Percentiles rank a stretch among this genome's conserved stretches.
These are phyloP conservation scores for Neodidymelliopsis sp. DNA, from an alignment of 2,329 filamentous ascomycete genomes.

Conservation along the genomic window DNA sequence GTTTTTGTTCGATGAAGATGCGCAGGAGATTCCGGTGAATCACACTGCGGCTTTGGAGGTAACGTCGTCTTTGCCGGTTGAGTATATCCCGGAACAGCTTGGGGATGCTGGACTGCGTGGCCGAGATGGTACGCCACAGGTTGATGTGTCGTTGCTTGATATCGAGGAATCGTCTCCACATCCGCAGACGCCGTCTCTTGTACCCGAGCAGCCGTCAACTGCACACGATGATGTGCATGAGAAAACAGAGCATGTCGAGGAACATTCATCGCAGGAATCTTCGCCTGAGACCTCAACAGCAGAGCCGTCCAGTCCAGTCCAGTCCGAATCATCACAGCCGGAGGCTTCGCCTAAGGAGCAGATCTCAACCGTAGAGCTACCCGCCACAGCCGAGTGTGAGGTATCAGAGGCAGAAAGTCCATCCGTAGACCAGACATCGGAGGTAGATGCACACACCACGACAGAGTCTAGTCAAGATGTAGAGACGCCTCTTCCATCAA, in stretches of 20 bases:
- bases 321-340: neutral
- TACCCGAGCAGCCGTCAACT: neutral
- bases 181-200: constrained; percentile 2
- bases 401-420: neutral
- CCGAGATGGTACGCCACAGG: neutral
- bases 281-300: too few relatives aligned
- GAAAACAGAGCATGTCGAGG: too few relatives aligned
- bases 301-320: too few relatives aligned
- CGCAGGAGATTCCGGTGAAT: constrained; percentile 9
- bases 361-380: neutral
- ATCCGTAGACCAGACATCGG: neutral
- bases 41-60: constrained; percentile 1
- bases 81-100: neutral
- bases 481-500: neutral
- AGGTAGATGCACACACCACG: neutral
- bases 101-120: neutral
- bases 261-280: too few relatives aligned
- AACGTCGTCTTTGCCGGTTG: neutral
- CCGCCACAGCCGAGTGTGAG: neutral
- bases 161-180: neutral
- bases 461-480: neutral
- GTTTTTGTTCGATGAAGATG: constrained; percentile 28
- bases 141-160: neutral
- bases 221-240: too few relatives aligned
- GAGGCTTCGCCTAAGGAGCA: neutral